Evolutionary conservation across 805 yeast species (phyloP), one percentile per base, ranked within the genome.

Genomic region (Metschnikowia santaceciliae): DNA sequence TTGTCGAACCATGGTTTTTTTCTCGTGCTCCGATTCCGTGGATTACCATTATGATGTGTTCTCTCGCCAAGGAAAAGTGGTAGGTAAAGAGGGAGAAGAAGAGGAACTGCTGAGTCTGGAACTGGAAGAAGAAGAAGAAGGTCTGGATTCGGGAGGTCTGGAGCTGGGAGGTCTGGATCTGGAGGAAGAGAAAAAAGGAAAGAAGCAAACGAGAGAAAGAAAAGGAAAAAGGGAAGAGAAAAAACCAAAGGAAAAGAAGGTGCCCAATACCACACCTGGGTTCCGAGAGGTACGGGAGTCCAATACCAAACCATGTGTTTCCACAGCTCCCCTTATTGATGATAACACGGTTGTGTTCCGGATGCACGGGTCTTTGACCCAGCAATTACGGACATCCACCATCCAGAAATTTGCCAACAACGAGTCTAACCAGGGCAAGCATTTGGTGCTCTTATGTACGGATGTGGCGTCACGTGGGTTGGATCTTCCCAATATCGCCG

Each of bases 391-490:
- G 71, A 81, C 95, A 0, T 69, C 88, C 0, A 91, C 97, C 0
- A 75, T 90, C 51, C 77, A 77, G 19, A 78, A 80, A 40, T 90
- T 88, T 68, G 71, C 75, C 36, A 77, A 70, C 55, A 48, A 50
- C n/a, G 52, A 42, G 8, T 72, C 66, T 1, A 73, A 76, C 6
- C 37, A 55, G 6, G 47, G 58, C 14, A 77, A 77, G 50, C 84
- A 84, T 60, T 77, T 85, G 2, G 76, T 94, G 19, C 75, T 94
- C 61, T 81, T 94, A 59, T 92, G 98, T 75, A 94, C 99, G 0
- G 99, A 94, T 77, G 98, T 94, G 54, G 99, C 97, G 0, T 84
- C 98, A 33, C 83, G 99, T 71, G 99, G 99, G 55, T 76, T 94
- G 55, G 99, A 94, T 75, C 72, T 94, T 50, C 96, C 97, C 2